Conservation (phyloP, 306 rosid genomes). For the Hippophae tibetana region DNA sequence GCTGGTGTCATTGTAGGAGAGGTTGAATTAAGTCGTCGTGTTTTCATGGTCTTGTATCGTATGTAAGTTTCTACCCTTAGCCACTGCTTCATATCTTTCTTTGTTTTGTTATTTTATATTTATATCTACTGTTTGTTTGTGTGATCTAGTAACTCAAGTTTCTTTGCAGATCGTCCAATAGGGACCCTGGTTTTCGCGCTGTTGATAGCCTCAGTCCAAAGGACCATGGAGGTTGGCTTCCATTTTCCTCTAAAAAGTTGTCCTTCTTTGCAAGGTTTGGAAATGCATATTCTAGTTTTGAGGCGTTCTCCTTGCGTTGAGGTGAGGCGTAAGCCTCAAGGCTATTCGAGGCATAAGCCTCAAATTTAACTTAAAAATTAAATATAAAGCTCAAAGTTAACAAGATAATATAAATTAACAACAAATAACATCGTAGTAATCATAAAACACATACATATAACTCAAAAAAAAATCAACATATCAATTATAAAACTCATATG, state of each 20-base stretch:
- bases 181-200: constrained; percentile 71
- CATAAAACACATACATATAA: too few species aligned
- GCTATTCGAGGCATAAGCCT: too few species aligned
- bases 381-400: too few species aligned
- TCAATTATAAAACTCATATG: too few species aligned
- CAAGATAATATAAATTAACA: too few species aligned
- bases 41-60: constrained; percentile 85
- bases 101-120: not conserved
- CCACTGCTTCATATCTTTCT: constrained; percentile 4
- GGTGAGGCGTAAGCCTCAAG: too few species aligned
- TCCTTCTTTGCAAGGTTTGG: too few species aligned
- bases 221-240: constrained; percentile 74
- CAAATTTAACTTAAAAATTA: too few species aligned
- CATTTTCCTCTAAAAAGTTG: constrained; percentile 3
- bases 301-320: not conserved
- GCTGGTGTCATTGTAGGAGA: constrained; percentile 96
- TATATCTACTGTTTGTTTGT: not conserved
- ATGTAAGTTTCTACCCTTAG: constrained; percentile 52
- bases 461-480: too few species aligned
- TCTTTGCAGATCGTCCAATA: constrained; percentile 68
- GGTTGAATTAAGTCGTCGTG: constrained; percentile 68
- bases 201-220: constrained; percentile 62
- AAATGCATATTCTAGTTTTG: not conserved
- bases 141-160: constrained; percentile 4
- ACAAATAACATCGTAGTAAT: too few species aligned